A percentile compares a stretch with the other conserved stretches of the same genome.
These are phyloP conservation scores for Colletotrichum euphorbiae DNA, from an alignment of 2,329 filamentous ascomycete species.

Conservation along the genomic window DNA sequence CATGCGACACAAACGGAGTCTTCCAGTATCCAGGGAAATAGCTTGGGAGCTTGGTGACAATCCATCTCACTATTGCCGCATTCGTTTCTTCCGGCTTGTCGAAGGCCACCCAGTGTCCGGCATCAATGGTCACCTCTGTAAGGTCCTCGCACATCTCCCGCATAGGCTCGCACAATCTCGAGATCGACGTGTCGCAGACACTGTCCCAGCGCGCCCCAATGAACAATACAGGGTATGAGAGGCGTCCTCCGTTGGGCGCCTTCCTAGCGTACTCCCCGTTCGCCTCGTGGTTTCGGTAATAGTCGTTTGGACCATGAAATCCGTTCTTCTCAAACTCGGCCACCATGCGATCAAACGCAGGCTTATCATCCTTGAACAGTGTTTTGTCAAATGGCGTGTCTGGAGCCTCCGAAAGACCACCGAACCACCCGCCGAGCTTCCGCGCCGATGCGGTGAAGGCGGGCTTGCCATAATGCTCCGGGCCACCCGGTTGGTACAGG, in stretches of 20 bases:
- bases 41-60: constrained; percentile 42
- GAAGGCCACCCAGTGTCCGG: constrained; percentile 51
- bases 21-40: constrained; percentile 36
- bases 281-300: constrained; percentile 56
- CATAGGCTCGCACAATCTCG: constrained; percentile 50
- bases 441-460: constrained; percentile 12
- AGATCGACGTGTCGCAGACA: constrained; percentile 50
- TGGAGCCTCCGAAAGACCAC: constrained; percentile 19
- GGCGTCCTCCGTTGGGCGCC: constrained; percentile 44
- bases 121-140: constrained; percentile 49
- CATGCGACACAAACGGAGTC: constrained; percentile 20
- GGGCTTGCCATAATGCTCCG: constrained; percentile 21
- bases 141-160: constrained; percentile 51
- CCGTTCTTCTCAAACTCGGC: constrained; percentile 91
- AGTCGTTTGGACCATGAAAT: constrained; percentile 61
- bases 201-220: constrained; percentile 53
- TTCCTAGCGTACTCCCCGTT: constrained; percentile 53
- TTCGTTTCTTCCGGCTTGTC: constrained; percentile 45
- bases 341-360: constrained; percentile 78
- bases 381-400: constrained; percentile 9
- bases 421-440: constrained; percentile 41
- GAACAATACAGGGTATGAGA: constrained; percentile 51
- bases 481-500: constrained; percentile 17
- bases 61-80: constrained; percentile 43
- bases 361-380: constrained; percentile 12